These are phyloP conservation scores for Didymella sp. DNA, from an alignment of 2,329 filamentous ascomycete genomes.

Conservation along the genomic window DNA sequence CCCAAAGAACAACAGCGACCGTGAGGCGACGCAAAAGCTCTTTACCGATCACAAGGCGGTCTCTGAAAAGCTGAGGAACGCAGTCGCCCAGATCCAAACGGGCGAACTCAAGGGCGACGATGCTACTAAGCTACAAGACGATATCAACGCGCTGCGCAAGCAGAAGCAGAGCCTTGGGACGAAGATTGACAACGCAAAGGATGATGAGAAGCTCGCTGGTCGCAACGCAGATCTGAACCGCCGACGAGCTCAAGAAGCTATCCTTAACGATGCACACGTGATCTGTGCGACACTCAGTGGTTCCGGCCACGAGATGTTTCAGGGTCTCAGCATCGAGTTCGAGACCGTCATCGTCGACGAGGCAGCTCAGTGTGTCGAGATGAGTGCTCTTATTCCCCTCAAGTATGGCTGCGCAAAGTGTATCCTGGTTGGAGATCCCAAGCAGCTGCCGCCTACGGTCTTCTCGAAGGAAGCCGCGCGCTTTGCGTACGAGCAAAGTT, in stretches of 20 bases:
- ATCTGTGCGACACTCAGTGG: conserved; percentile 95
- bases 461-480: conserved; percentile 90
- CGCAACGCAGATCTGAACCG: conserved; percentile 87
- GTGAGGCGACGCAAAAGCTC: conserved; percentile 66
- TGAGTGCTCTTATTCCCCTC: conserved; percentile 93
- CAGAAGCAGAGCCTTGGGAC: conserved; percentile 78
- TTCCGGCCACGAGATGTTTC: conserved; percentile 97
- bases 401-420: conserved; percentile 98
- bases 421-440: conserved; percentile 95
- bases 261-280: conserved; percentile 88
- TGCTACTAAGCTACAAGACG: conserved; percentile 71
- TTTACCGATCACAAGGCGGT: conserved; percentile 71
- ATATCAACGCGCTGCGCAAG: conserved; percentile 79
- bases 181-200: conserved; percentile 85
- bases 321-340: conserved; percentile 91
- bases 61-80: conserved; percentile 70
- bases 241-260: conserved; percentile 84
- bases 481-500: conserved; percentile 95
- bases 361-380: conserved; percentile 95
- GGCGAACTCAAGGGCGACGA: conserved; percentile 67
- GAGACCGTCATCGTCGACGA: conserved; percentile 99
- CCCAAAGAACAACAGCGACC: conserved; percentile 51
- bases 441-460: conserved; percentile 94
- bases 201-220: conserved; percentile 79
- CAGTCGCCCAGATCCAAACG: conserved; percentile 72